Percentiles rank a stretch among this genome's conserved stretches.
Evolutionary conservation across 495 filamentous ascomycete genomes (phyloP).

Genomic region (Aspergillus biplanus): DNA sequence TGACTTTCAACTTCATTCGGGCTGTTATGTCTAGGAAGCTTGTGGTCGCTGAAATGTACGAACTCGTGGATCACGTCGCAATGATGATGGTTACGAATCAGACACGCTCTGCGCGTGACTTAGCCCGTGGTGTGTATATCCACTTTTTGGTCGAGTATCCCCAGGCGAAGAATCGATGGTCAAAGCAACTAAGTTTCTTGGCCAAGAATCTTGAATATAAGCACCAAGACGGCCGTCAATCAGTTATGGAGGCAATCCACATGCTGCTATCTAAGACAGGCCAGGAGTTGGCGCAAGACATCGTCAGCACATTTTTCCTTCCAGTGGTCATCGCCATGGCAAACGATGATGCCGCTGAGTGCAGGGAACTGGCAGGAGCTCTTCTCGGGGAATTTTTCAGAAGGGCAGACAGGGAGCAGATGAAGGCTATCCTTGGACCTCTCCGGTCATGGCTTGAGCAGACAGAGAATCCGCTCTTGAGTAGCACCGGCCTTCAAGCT

Average conservation of each 20-base stretch:
- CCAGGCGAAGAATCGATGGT: conserved; percentile 82
- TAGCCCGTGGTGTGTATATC: conserved; percentile 86
- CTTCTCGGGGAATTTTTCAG: conserved; percentile 80
- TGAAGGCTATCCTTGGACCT: conserved; percentile 66
- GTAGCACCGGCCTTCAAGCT: conserved; percentile 73
- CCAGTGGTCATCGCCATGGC: conserved; percentile 82
- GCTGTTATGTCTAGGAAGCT: conserved; percentile 83
- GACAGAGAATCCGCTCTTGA: conserved; percentile 66
- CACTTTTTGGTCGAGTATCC: conserved; percentile 95
- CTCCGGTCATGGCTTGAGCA: conserved; percentile 79
- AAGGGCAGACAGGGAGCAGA: conserved; percentile 73
- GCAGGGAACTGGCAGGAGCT: conserved; percentile 79
- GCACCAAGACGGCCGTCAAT: conserved; percentile 82
- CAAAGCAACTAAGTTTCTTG: conserved; percentile 86
- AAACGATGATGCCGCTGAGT: conserved; percentile 86
- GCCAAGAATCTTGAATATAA: conserved; percentile 90
- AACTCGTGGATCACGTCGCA: conserved; percentile 83
- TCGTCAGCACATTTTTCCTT: conserved; percentile 80
- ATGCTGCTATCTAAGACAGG: conserved; percentile 80
- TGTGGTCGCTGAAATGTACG: conserved; percentile 85
- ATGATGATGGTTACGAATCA: conserved; percentile 97
- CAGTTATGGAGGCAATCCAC: conserved; percentile 87
- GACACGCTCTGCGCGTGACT: conserved; percentile 78
- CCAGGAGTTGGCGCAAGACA: conserved; percentile 77
- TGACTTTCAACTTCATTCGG: conserved; percentile 91